Base-by-base conservation (phyloP, 1,284 basidiomycete species). In the Cerrena zonata region DNA sequence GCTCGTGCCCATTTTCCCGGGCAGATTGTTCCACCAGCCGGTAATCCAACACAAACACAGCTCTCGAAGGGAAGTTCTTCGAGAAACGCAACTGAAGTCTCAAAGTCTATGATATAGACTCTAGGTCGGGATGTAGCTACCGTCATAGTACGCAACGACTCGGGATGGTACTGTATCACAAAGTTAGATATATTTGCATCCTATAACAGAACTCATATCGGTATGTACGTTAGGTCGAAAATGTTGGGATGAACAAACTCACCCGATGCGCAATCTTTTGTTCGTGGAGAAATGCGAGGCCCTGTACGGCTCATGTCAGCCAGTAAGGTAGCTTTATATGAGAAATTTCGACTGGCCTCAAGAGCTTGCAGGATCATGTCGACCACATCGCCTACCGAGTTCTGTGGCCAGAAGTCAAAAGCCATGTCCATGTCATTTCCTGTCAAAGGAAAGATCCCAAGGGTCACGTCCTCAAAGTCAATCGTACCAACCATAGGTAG, bases 51-150 rank as follows among this genome's bases (percentile, higher is more conserved):
- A 15, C 7, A 34, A 7, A 34, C 15, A 34, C 30, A 34, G 30
- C 7, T 15, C 15, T 34, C 30, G 7, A 7, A 7, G 30, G 30
- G 30, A 34, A 15, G 15, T 34, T 15, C 30, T 15, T 19, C 11
- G 1, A 58, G 53, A 46, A 65, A 66, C 27, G 56, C 40, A 1
- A 65, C 51, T 0, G 64, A 59, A 18, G 53, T 50, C 48, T 66
- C 65, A 36, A 65, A 64, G 53, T 66, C 64, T 19, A 61, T 65
- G 7, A 65, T 47, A 46, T 61, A 65, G 1, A 65, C 59, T 2
- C 64, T 58, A 13, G 64, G 63, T 19, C 61, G 54, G 10, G 53
- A 53, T 3, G 44, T 37, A 1, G 62, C 49, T 7, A 58, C 51
- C 10, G 38, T 53, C 44, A 44, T 55, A 15, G 49, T 53, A 2